Base-by-base conservation (phyloP, 2,329 filamentous ascomycete genomes). In the Fusarium odoratissimum region DNA sequence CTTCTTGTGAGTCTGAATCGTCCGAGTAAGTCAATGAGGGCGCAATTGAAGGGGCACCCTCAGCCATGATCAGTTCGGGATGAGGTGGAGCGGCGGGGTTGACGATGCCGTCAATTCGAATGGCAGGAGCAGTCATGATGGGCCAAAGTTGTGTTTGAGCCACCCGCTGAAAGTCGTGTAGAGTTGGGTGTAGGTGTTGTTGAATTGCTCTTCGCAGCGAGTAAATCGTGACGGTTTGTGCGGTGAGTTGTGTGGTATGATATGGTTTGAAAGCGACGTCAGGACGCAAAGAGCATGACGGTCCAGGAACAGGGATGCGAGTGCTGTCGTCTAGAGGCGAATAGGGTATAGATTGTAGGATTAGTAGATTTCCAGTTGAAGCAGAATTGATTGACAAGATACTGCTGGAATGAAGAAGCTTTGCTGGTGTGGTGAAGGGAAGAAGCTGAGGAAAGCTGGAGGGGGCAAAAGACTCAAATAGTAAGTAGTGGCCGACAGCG, bases 1-100 rank as follows among this genome's bases (percentile, higher is more conserved):
- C 86, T 55, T 89, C 87, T 61, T 87, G 86, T 64, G 89, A 88
- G 73, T 91, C 89, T 31, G 89, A 90, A 71, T 90, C 87, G 71
- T 88, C 89, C 19, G 89, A 91, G 76, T 89, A 91, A 61, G 88
- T 90, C 61, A 91, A 84, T 2, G 90, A 91, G 2, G 90, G 90
- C 2, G 88, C 89, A 52, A 86, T 82, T 17, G 89, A 90, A 45
- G 86, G 84, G 4, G 84, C 70, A 60, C 84, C 82, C 71, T 87
- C 85, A 68, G 85, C 80, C 25, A 86, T 84, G 40, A 85, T 81
- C 77, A 82, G 83, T 73, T 83, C 81, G 58, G 81, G 74, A 38
- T 81, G 78, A 33, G 84, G 80, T 68, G 83, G 79, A 69, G 82
- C 80, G 42, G 85, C 78, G 67, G 83, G 77, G 71, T 83, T 83